Conservation (phyloP, 192 early-diverging fungal species). For the Dimargaris cristalligena region DNA sequence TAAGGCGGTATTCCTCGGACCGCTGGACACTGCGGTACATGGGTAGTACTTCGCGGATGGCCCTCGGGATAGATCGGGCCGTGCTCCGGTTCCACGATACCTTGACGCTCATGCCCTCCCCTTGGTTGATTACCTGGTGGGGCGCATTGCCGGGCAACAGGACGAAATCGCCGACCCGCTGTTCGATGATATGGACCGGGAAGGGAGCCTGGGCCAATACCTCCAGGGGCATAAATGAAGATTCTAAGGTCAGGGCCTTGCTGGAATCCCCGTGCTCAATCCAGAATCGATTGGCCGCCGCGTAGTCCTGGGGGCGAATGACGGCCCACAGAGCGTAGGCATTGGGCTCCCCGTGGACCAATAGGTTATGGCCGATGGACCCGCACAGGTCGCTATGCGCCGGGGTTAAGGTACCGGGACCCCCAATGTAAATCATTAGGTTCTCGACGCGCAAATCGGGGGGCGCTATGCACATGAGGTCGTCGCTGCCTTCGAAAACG, state of each 20-base stretch:
- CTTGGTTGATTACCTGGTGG: constrained; percentile 21
- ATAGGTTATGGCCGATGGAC: constrained; percentile 20
- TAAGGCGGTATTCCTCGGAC: background rate
- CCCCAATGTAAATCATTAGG: constrained; percentile 7
- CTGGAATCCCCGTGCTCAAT: background rate
- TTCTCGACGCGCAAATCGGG: background rate
- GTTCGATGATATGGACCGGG: constrained; percentile 16
- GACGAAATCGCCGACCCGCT: constrained; percentile 19
- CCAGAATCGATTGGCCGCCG: constrained; percentile 13
- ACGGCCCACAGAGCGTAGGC: constrained; percentile 19
- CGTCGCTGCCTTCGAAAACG: background rate
- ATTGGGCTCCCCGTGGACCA: constrained; percentile 14
- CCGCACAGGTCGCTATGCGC: constrained; percentile 22
- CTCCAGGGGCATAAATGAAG: background rate
- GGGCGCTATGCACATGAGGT: background rate
- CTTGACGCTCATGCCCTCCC: constrained; percentile 3
- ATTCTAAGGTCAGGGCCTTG: background rate
- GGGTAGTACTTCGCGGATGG: background rate
- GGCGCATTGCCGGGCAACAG: constrained; percentile 16
- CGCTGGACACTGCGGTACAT: background rate
- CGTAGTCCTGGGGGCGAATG: constrained; percentile 5
- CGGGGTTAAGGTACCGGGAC: constrained; percentile 15
- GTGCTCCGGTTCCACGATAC: constrained; percentile 10
- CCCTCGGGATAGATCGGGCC: background rate
- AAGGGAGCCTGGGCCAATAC: constrained; percentile 16